phyloP scores from a whole-genome alignment of 192 early-diverging fungal genomes.

The Podila minutissima region DNA sequence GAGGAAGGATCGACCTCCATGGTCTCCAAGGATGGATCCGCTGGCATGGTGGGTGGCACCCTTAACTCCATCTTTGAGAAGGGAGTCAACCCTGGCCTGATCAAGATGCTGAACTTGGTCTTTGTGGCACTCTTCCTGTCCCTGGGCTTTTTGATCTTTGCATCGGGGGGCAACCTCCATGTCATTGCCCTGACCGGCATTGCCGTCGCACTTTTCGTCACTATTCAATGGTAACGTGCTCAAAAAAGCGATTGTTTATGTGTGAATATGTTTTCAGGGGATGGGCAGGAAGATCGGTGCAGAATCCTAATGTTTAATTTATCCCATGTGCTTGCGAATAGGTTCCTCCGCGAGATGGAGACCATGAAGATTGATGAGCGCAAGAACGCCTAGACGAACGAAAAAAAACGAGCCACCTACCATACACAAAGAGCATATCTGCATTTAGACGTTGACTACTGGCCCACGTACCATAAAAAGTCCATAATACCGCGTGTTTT shows the following conservation, averaged over 20 bases:
- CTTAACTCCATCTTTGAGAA: conserved; percentile 47
- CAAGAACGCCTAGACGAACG: conserved; percentile 28
- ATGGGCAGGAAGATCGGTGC: no score
- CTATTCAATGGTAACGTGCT: conserved; percentile 32
- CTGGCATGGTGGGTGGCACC: conserved; percentile 29
- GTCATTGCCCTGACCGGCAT: conserved; percentile 38
- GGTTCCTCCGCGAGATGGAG: conserved; percentile 52
- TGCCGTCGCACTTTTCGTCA: conserved; percentile 36
- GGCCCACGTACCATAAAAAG: background rate
- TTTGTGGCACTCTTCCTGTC: conserved; percentile 43
- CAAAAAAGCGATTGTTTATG: no score
- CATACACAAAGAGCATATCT: background rate
- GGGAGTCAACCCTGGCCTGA: conserved; percentile 44
- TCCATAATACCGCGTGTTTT: background rate
- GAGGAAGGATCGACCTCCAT: conserved; percentile 1
- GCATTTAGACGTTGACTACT: background rate
- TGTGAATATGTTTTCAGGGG: no score
- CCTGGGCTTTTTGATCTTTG: conserved; percentile 40
- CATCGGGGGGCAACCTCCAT: conserved; percentile 38
- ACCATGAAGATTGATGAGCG: conserved; percentile 37
- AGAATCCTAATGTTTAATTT: background rate
- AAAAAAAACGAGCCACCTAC: no score
- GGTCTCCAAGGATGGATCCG: conserved; percentile 38
- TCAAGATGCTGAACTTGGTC: conserved; percentile 39
- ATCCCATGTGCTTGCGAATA: conserved; percentile 1